Base-by-base conservation (phyloP, 2,329 filamentous ascomycete genomes). In the Alternaria gansuensis region DNA sequence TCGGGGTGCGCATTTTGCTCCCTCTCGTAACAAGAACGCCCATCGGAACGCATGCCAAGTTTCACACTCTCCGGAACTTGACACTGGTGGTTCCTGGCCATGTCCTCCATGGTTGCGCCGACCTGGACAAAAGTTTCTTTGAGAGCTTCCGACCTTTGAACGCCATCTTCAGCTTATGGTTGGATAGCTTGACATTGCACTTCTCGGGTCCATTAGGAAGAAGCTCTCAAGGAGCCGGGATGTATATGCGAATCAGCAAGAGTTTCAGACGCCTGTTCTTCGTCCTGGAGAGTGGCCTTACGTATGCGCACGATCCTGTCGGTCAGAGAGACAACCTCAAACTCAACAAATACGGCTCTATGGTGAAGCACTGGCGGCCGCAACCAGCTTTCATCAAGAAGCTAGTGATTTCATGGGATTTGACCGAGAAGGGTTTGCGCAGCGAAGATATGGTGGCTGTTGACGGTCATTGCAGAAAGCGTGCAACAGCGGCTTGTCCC, bases 81-180 rank as follows among this genome's bases (percentile, higher is more conserved):
- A 54, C 41, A n/a, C 13, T 54, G 5, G 51, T 54, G 8, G 26
- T 46, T 10, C 40, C 40, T 37, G 51, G 40, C 5, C 24, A 36
- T 9, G 21, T 7, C 9, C 29, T 45, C 8, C 51, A 45, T 14
- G 50, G 29, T 8, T 37, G 23, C 51, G 29, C 31, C 7, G 10
- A 39, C 13, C 11, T 13, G 40, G 17, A 28, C n/a, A 29, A 14
- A 21, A 9, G 8, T 8, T 51, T 51, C 36, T 53, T 29, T 14
- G 31, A 45, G 24, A 37, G 11, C n/a, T 13, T 53, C 23, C 40
- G 51, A 7, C 31, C 40, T 23, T 45, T 53, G 5, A 53, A 53
- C n/a, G 51, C 40, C 14, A 53, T 53, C 31, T 54, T 54, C 31
- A 24, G 40, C 40, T 45, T 54, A n/a, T 54, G 40, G 40, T 24